These are phyloP conservation scores for Chlamydomonas sp. DNA, from an alignment of 139 green algal genomes.

Conservation along the genomic window DNA sequence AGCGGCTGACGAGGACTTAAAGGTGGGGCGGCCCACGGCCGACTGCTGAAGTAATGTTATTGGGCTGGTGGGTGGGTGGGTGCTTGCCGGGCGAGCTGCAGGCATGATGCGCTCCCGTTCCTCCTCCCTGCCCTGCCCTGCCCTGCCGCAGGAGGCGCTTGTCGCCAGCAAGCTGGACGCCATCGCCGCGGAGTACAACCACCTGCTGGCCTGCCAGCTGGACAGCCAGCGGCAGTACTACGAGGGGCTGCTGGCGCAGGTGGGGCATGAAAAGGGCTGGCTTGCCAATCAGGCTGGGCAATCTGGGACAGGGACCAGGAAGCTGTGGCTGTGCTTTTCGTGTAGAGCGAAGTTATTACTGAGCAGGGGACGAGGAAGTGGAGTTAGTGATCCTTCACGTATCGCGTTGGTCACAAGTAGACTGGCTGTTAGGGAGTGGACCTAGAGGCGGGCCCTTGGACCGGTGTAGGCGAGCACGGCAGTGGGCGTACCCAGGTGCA, in stretches of 20 bases:
- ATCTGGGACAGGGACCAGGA: neutral
- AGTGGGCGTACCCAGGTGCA: too few species aligned
- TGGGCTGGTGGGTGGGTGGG: neutral
- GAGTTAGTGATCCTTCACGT: too few species aligned
- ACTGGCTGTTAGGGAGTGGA: too few species aligned
- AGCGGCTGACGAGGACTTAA: slow-evolving; percentile 40
- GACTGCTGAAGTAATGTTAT: neutral
- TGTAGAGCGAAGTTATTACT: too few species aligned
- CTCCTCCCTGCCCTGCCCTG: neutral
- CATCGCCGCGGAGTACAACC: slow-evolving; percentile 89
- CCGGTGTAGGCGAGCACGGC: too few species aligned
- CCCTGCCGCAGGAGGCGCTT: slow-evolving; percentile 74
- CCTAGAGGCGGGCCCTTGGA: too few species aligned
- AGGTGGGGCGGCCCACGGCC: neutral
- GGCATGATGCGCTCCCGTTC: neutral
- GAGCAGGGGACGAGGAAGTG: too few species aligned
- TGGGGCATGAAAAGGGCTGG: neutral
- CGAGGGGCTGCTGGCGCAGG: slow-evolving; percentile 61
- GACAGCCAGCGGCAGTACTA: slow-evolving; percentile 92
- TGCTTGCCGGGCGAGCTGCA: neutral
- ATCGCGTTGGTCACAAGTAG: too few species aligned
- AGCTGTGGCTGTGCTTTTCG: neutral
- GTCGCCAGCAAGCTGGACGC: slow-evolving; percentile 81
- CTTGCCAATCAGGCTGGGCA: too few species aligned
- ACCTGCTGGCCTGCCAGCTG: slow-evolving; percentile 91